Percentiles rank a stretch among this genome's conserved stretches.
Conservation (phyloP, 306 rosid genomes). For the Sindora glabra region DNA sequence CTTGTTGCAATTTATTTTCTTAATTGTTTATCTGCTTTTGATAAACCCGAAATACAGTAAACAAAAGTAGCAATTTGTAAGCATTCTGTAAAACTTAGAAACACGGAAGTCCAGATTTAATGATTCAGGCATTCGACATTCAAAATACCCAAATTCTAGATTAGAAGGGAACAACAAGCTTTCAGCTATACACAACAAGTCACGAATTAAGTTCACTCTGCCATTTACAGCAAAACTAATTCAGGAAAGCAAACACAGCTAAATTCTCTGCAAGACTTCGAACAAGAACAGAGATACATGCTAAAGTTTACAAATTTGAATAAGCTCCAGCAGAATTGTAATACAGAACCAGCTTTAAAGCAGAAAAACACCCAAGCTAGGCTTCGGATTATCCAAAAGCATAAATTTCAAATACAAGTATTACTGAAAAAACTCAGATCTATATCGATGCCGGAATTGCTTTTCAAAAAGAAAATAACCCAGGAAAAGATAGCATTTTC, state of each 20-base stretch:
- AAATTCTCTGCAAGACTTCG: not conserved
- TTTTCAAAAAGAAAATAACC: constrained; percentile 6
- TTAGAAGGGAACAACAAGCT: not conserved
- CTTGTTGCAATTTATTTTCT: too few relatives aligned
- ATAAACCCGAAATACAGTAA: too few relatives aligned
- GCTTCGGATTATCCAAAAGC: constrained; percentile 5
- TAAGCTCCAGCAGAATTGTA: constrained; percentile 6
- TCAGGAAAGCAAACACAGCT: not conserved
- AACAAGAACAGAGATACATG: not conserved
- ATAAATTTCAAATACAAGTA: not conserved
- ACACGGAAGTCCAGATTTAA: not conserved
- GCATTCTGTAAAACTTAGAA: not conserved
- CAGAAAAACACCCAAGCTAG: not conserved
- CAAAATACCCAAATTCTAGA: not conserved
- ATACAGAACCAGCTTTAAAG: not conserved
- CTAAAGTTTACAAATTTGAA: not conserved
- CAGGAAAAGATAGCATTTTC: not conserved
- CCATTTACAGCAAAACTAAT: not conserved
- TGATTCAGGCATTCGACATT: not conserved
- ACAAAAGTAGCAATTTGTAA: too few relatives aligned
- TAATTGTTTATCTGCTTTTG: too few relatives aligned
- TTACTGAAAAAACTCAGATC: constrained; percentile 19
- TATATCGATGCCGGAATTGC: constrained; percentile 3
- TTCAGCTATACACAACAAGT: not conserved
- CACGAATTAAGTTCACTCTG: not conserved